These are phyloP conservation scores for Aspergillus ibericus DNA, from an alignment of 2,329 filamentous ascomycete species.

Conservation along the genomic window DNA sequence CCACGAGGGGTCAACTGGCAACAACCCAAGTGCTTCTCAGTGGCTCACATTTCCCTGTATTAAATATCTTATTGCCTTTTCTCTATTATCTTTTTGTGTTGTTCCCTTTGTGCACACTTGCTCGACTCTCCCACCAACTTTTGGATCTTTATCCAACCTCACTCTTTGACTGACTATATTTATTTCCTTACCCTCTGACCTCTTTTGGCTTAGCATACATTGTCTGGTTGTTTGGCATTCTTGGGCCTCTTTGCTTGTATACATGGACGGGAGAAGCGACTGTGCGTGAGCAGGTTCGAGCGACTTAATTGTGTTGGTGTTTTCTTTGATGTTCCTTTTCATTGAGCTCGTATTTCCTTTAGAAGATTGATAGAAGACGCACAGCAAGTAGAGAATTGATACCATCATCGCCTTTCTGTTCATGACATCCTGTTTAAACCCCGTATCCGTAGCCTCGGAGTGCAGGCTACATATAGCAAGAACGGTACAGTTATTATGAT, in stretches of 20 bases:
- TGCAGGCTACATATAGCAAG: no score
- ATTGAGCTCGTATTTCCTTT: conserved; percentile 13
- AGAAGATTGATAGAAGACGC: conserved; percentile 26
- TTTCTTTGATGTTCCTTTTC: background rate
- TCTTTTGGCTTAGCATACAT: background rate
- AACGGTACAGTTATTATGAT: no score
- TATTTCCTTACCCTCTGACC: background rate
- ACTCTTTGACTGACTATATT: background rate
- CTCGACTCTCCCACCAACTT: background rate
- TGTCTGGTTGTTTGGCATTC: background rate
- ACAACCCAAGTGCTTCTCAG: no score
- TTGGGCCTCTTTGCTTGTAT: conserved; percentile 1
- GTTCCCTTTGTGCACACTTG: background rate
- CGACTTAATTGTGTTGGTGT: conserved; percentile 6
- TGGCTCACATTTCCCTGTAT: background rate
- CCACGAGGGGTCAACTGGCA: background rate
- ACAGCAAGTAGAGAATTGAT: conserved; percentile 25
- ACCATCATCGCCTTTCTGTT: conserved; percentile 14
- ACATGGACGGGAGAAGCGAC: conserved; percentile 4
- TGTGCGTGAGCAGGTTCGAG: conserved; percentile 6
- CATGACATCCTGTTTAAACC: no score
- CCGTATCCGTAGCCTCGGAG: no score
- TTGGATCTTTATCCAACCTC: background rate
- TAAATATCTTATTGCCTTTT: background rate
- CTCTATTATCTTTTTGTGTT: background rate